phyloP scores from a whole-genome alignment of 176 grass and related monocot species.

The Triticum dicoccoides region DNA sequence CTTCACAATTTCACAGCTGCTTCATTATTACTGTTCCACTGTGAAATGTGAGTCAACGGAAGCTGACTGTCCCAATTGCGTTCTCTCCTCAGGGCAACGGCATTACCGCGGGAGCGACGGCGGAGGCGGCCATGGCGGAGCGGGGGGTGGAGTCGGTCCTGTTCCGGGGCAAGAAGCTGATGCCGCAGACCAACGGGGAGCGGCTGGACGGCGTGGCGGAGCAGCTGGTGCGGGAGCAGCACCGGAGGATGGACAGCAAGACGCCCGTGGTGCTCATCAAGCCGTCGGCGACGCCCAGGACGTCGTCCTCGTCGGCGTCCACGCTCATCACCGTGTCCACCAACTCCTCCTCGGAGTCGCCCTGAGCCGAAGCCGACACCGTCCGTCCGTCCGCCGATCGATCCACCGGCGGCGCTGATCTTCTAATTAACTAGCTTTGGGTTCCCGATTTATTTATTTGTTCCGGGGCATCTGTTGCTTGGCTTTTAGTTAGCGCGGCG shows the following conservation, averaged over 20 bases:
- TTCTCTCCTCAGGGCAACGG: conserved; percentile 47
- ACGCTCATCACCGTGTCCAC: conserved; percentile 73
- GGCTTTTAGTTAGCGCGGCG: conserved; percentile 31
- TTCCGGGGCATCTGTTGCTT: not conserved
- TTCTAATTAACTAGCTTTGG: conserved; percentile 28
- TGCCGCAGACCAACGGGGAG: conserved; percentile 73
- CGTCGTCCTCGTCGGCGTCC: conserved; percentile 64
- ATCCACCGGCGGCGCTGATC: not conserved
- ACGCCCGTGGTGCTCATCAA: conserved; percentile 58
- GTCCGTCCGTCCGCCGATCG: not conserved
- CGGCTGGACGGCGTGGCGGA: conserved; percentile 51
- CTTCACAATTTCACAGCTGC: not conserved
- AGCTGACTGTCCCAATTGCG: not conserved
- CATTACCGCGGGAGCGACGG: conserved; percentile 31
- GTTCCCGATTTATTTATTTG: not conserved
- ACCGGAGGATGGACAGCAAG: conserved; percentile 50
- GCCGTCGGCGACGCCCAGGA: conserved; percentile 43
- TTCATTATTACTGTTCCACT: not conserved
- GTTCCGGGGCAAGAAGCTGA: conserved; percentile 63
- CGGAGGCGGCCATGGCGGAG: conserved; percentile 55
- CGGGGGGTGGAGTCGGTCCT: conserved; percentile 61
- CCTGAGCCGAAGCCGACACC: conserved; percentile 27
- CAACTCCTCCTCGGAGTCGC: conserved; percentile 54
- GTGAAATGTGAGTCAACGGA: not conserved
- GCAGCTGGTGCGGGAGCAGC: conserved; percentile 64